Conservation (phyloP, 805 yeast genomes). For the Wickerhamomyces queroliae region DNA sequence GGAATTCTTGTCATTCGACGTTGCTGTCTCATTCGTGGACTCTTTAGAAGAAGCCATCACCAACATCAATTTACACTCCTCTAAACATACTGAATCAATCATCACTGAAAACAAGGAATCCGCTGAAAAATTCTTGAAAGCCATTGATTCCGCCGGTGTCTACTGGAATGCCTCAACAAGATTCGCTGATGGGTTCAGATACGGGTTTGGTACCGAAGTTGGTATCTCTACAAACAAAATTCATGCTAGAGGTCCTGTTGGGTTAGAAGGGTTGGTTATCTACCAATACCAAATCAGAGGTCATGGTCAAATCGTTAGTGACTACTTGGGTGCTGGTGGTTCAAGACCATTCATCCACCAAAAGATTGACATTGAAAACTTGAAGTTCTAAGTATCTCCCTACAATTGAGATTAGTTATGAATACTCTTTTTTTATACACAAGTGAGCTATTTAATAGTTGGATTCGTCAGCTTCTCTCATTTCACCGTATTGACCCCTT, state of each 20-base stretch:
- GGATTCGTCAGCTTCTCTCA: constrained; percentile 34
- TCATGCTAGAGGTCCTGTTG: constrained; percentile 98
- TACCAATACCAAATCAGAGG: constrained; percentile 94
- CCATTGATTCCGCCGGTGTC: constrained; percentile 92
- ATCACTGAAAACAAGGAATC: constrained; percentile 65
- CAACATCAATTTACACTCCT: constrained; percentile 88
- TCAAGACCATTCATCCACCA: constrained; percentile 69
- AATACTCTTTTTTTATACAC: too few relatives aligned
- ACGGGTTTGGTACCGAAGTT: constrained; percentile 98
- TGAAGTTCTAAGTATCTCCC: constrained; percentile 7
- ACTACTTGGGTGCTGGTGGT: constrained; percentile 93
- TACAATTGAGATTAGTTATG: background rate
- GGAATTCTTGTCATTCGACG: constrained; percentile 79
- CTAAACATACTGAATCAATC: constrained; percentile 94
- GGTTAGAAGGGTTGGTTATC: constrained; percentile 92
- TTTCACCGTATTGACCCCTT: constrained; percentile 68
- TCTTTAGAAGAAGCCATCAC: constrained; percentile 66
- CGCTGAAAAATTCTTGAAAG: constrained; percentile 76
- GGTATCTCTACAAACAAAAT: constrained; percentile 96
- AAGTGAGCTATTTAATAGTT: too few relatives aligned
- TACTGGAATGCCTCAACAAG: constrained; percentile 97
- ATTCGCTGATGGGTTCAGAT: constrained; percentile 97
- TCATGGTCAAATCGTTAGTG: constrained; percentile 87
- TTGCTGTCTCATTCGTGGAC: constrained; percentile 63
- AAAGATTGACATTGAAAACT: constrained; percentile 37